Percentiles rank a stretch among this genome's conserved stretches.
Evolutionary conservation across 1,139 yeast genomes (phyloP).

Genomic region (Arxiozyma heterogenica): DNA sequence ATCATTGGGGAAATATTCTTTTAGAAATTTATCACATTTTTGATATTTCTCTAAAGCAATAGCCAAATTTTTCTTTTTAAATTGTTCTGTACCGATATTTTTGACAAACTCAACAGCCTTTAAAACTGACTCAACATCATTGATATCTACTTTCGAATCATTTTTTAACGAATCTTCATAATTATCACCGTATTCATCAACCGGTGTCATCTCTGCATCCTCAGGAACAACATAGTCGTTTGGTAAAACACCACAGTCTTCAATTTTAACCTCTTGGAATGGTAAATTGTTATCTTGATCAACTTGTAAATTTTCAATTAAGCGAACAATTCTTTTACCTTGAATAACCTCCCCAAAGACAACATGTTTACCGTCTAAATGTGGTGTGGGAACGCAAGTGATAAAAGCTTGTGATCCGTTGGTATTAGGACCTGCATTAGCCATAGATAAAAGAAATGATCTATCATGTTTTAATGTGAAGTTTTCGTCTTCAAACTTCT

Average conservation of each 20-base stretch:
- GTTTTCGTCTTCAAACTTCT: constrained; percentile 61
- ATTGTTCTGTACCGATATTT: constrained; percentile 65
- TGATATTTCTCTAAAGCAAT: constrained; percentile 57
- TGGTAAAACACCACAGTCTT: constrained; percentile 73
- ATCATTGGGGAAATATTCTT: constrained; percentile 69
- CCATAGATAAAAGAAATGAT: constrained; percentile 70
- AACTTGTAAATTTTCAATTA: constrained; percentile 62
- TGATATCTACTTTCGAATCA: constrained; percentile 55
- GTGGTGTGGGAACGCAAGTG: constrained; percentile 54
- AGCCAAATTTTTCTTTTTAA: constrained; percentile 53
- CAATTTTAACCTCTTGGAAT: constrained; percentile 51
- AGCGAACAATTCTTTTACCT: constrained; percentile 74
- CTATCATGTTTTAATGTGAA: constrained; percentile 53
- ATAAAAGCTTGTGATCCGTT: constrained; percentile 75
- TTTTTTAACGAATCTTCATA: constrained; percentile 73
- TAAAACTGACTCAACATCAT: constrained; percentile 54
- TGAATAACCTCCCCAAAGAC: constrained; percentile 71
- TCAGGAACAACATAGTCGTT: constrained; percentile 41
- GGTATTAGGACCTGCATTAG: constrained; percentile 72
- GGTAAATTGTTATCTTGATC: constrained; percentile 56
- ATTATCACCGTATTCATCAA: constrained; percentile 75
- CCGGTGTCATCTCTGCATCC: constrained; percentile 36
- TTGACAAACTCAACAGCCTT: constrained; percentile 61
- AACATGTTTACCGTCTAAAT: constrained; percentile 65
- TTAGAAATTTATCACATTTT: constrained; percentile 60